Evolutionary conservation across 2,329 filamentous ascomycete genomes (phyloP).

Genomic region (Fusarium avenaceum): DNA sequence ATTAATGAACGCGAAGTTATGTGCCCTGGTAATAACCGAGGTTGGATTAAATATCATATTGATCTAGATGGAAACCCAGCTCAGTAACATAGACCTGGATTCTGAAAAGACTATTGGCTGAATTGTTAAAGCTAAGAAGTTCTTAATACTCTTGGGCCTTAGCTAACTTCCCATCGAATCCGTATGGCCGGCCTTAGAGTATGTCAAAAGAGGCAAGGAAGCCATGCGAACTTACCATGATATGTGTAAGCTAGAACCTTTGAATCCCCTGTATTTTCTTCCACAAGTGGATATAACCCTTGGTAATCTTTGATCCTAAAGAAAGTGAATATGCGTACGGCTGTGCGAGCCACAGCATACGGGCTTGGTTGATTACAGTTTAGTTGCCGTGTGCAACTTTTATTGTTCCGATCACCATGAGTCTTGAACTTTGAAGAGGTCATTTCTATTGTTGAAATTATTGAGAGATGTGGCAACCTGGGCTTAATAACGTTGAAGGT

Average conservation of each 20-base stretch:
- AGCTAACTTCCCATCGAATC: neutral
- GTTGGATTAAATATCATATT: neutral
- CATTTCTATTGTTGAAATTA: too few species aligned
- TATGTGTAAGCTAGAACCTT: conserved; percentile 2
- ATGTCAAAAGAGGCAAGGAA: neutral
- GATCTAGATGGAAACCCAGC: neutral
- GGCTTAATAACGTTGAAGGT: too few species aligned
- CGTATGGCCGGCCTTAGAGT: neutral
- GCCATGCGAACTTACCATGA: neutral
- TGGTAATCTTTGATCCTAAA: too few species aligned
- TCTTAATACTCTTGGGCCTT: conserved; percentile 7
- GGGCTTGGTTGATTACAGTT: too few species aligned
- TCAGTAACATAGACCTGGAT: neutral
- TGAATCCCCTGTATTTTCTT: too few species aligned
- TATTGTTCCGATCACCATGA: too few species aligned
- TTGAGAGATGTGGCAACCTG: too few species aligned
- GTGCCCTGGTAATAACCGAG: conserved; percentile 59
- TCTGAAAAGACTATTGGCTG: neutral
- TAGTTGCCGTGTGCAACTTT: too few species aligned
- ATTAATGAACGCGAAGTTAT: conserved; percentile 58
- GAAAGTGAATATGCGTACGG: too few species aligned
- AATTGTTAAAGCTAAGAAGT: neutral
- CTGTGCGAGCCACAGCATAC: too few species aligned
- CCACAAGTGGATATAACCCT: too few species aligned
- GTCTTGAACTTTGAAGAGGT: too few species aligned